Evolutionary conservation across 176 grass and related monocot genomes (phyloP).

Genomic region (Paspalum vaginatum): DNA sequence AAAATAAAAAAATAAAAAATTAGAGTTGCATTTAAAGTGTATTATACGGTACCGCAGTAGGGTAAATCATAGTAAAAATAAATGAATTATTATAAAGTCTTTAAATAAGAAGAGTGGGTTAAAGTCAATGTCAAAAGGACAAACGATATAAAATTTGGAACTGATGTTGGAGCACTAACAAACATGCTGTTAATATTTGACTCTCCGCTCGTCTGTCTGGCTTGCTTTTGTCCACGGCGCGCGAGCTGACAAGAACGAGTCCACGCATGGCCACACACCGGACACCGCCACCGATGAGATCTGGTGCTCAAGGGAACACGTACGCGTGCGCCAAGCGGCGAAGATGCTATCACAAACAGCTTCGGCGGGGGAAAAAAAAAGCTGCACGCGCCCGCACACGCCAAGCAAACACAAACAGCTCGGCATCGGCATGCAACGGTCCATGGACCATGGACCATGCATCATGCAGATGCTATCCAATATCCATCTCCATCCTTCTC

Average conservation of each 20-base stretch:
- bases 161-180: too few relatives aligned
- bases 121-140: too few relatives aligned
- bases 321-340: not conserved
- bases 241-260: not conserved
- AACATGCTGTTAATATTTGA: not conserved
- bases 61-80: too few relatives aligned
- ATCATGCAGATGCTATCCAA: constrained; percentile 16
- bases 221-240: not conserved
- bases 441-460: constrained; percentile 25
- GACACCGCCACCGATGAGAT: not conserved
- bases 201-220: not conserved
- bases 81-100: too few relatives aligned
- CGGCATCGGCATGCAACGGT: not conserved
- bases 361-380: not conserved
- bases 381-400: not conserved
- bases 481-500: not conserved
- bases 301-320: constrained; percentile 5
- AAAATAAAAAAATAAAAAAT: too few relatives aligned
- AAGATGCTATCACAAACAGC: constrained; percentile 20
- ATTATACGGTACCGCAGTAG: too few relatives aligned
- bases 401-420: constrained; percentile 1
- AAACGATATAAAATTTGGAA: too few relatives aligned
- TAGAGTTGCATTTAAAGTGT: too few relatives aligned
- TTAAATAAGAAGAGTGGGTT: too few relatives aligned
- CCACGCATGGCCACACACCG: not conserved